Evolutionary conservation across 495 filamentous ascomycete species (phyloP), one percentile per base, ranked within the genome.

Genomic region (Penicillium atrosanguineum): DNA sequence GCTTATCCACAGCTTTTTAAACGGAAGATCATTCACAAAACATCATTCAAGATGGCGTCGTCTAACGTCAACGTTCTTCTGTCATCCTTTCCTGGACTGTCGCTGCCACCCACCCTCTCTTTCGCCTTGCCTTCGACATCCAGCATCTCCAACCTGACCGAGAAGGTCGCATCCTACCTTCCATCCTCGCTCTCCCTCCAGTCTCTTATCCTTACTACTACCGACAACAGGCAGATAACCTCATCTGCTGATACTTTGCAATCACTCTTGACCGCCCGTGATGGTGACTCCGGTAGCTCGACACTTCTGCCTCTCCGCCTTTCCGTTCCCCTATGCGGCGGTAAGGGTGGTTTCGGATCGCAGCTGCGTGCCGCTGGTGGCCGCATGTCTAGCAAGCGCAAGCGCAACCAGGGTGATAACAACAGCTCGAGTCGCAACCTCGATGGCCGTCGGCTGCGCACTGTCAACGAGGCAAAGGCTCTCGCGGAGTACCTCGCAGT

Each of bases 281-380:
- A 69, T 68, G 62, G 52, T 57, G 60, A 46, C 36, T 45, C 63
- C 42, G 46, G 65, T 44, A 72, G 82, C 54, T 83, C 84, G 80
- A 43, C 77, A 84, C 83, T 97, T 57, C 79, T 98, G 48, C 83
- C 90, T 2, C 81, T 97, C 9, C 90, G 90, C 42, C 81, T 97
- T 23, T 83, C 84, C 15, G 74, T 84, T 7, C 77, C 87, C 9
- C 73, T 96, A 37, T 85, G 83, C 61, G 94, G 94, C 65, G 94
- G 94, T 61, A 98, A 98, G 66, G 94, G 94, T 67, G 94, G 94
- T 50, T 98, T 98, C 70, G 94, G 94, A 57, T 96, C 91, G 6
- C 95, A 97, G 69, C 85, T 98, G 25, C 90, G 94, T 65, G 94
- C 94, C 5, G 94, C 94, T 14, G 94, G 94, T 64, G 94, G 94